Percentiles rank a stretch among this genome's conserved stretches.
These are phyloP conservation scores for Corinectria fuckeliana DNA, from an alignment of 2,329 filamentous ascomycete species.

Conservation along the genomic window DNA sequence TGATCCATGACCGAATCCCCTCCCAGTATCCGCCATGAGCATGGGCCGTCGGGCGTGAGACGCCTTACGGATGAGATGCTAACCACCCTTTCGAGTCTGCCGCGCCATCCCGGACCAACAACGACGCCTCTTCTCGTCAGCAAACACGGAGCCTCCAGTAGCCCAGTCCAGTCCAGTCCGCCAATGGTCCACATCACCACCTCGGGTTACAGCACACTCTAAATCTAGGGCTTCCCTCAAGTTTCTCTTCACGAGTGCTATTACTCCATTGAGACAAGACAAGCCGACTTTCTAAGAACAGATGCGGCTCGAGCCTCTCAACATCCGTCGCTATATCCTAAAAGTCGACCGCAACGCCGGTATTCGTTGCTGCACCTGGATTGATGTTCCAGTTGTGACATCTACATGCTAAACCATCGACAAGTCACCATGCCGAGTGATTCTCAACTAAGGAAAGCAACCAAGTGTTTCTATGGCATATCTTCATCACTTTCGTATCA, in stretches of 20 bases:
- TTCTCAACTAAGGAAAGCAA: too few species aligned
- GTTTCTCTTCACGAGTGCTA: background rate
- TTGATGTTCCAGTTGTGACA: background rate
- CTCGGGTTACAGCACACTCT: background rate
- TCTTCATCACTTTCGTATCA: background rate
- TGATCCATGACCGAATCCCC: conserved; percentile 16
- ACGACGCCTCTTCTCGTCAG: background rate
- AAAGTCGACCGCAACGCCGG: background rate
- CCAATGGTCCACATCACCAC: background rate
- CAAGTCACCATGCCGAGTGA: background rate
- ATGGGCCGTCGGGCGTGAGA: conserved; percentile 11
- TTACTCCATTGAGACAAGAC: background rate
- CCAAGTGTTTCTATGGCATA: background rate
- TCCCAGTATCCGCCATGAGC: conserved; percentile 14
- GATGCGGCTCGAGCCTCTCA: background rate
- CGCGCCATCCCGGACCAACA: background rate
- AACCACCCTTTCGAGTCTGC: background rate
- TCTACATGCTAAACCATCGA: background rate
- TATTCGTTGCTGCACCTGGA: too few species aligned
- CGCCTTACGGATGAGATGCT: conserved; percentile 1
- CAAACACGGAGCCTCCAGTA: background rate
- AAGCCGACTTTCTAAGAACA: background rate
- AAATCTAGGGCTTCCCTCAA: background rate
- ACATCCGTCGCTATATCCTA: background rate
- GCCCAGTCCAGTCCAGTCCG: background rate